These are phyloP conservation scores for Kockiozyma suomiensis DNA, from an alignment of 805 yeast species.

Conservation along the genomic window DNA sequence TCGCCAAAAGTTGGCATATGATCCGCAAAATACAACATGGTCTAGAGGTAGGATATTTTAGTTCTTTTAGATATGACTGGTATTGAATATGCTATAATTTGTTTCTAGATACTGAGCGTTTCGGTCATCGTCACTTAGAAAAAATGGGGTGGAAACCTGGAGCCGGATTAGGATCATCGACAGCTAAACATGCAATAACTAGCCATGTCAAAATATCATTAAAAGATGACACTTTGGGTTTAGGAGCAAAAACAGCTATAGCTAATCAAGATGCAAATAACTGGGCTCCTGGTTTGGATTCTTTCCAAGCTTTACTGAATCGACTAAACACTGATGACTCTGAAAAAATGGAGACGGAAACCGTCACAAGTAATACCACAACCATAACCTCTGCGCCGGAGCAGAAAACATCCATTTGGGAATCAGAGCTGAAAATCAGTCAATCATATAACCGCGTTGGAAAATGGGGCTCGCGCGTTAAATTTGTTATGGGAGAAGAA, in stretches of 20 bases:
- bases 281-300: conserved; percentile 89
- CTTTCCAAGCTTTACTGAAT: conserved; percentile 87
- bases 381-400: conserved; percentile 42
- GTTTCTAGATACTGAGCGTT: conserved; percentile 57
- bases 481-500: conserved; percentile 82
- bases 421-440: conserved; percentile 59
- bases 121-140: conserved; percentile 84
- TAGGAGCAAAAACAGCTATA: conserved; percentile 67
- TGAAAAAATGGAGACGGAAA: not conserved
- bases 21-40: conserved; percentile 95
- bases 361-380: not conserved
- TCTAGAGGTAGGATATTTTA: conserved; percentile 56
- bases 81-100: not conserved
- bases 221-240: conserved; percentile 81
- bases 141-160: conserved; percentile 94
- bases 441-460: conserved; percentile 45
- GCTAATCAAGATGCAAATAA: conserved; percentile 64
- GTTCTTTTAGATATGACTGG: not conserved
- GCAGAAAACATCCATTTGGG: conserved; percentile 53
- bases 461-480: conserved; percentile 87
- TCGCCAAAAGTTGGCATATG: conserved; percentile 84
- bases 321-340: conserved; percentile 61
- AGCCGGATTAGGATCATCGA: conserved; percentile 69
- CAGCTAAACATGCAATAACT: conserved; percentile 57
- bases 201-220: conserved; percentile 80